Evolutionary conservation across 352 stramenopile species (phyloP).

Genomic region (Phytophthora cryptogea): DNA sequence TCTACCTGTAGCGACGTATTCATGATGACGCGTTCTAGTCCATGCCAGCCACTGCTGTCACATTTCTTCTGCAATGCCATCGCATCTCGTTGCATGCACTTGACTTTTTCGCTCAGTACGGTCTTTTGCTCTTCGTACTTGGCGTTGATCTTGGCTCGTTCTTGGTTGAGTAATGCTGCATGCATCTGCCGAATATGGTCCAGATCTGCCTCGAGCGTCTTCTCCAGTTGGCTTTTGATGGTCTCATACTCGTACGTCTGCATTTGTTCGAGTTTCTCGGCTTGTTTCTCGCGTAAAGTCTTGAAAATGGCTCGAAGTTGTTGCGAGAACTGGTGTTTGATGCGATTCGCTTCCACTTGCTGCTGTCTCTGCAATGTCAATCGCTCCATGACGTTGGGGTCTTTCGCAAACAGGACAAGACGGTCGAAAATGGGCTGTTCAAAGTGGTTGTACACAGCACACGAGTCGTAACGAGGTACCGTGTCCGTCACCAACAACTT

Average conservation of each 20-base stretch:
- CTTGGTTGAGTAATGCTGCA: conserved; percentile 50
- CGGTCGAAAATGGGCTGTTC: conserved; percentile 73
- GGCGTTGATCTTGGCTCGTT: conserved; percentile 64
- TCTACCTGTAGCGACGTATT: conserved; percentile 62
- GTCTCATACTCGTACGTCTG: conserved; percentile 42
- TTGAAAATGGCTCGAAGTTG: conserved; percentile 59
- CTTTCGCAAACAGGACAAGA: conserved; percentile 67
- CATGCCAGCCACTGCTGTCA: conserved; percentile 54
- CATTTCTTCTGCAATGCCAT: conserved; percentile 54
- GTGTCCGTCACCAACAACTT: conserved; percentile 64
- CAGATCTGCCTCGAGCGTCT: conserved; percentile 62
- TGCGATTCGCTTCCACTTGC: conserved; percentile 49
- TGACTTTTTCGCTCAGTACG: conserved; percentile 40
- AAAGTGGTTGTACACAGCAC: conserved; percentile 68
- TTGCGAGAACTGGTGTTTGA: conserved; percentile 51
- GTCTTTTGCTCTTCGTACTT: conserved; percentile 61
- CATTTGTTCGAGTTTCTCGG: conserved; percentile 45
- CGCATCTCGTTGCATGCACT: conserved; percentile 49
- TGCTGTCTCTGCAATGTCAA: conserved; percentile 55
- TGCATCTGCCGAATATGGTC: conserved; percentile 70
- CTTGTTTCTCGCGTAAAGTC: conserved; percentile 40
- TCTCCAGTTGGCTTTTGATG: conserved; percentile 54
- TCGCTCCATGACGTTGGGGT: conserved; percentile 61
- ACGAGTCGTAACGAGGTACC: conserved; percentile 61
- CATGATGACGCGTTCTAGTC: conserved; percentile 61